A percentile compares a stretch with the other conserved stretches of the same genome.
These are phyloP conservation scores for Pichia sp. DNA, from an alignment of 1,139 yeast species.

Conservation along the genomic window DNA sequence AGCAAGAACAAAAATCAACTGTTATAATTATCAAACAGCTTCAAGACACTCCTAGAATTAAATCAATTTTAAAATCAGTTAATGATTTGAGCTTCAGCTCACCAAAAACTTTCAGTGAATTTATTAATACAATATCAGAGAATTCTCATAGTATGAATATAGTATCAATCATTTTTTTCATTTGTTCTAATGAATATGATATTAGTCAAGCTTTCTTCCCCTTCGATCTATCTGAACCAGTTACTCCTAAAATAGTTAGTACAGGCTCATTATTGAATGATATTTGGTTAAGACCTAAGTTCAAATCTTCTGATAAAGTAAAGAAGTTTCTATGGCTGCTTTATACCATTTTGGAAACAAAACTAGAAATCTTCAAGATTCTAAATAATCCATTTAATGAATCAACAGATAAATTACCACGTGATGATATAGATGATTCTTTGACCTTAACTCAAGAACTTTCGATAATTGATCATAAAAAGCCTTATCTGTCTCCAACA, in stretches of 20 bases:
- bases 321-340: conserved; percentile 74
- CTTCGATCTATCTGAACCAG: conserved; percentile 12
- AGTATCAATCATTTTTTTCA: conserved; percentile 65
- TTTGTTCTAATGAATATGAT: conserved; percentile 52
- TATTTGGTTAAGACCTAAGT: conserved; percentile 28
- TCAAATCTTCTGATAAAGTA: conserved; percentile 59
- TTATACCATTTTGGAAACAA: conserved; percentile 73
- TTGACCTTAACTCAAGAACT: conserved; percentile 5
- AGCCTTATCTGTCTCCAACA: conserved; percentile 6
- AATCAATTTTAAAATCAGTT: conserved; percentile 78
- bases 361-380: conserved; percentile 46
- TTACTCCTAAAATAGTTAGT: conserved; percentile 8
- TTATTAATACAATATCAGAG: conserved; percentile 15
- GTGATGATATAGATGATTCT: conserved; percentile 20
- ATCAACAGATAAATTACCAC: not conserved
- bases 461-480: conserved; percentile 7
- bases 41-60: conserved; percentile 91
- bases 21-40: conserved; percentile 64
- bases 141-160: conserved; percentile 32
- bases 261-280: conserved; percentile 29
- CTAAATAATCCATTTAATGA: conserved; percentile 51
- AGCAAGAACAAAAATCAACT: conserved; percentile 27
- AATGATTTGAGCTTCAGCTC: conserved; percentile 25
- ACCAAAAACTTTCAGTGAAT: conserved; percentile 25
- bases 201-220: conserved; percentile 25